Base-by-base conservation (phyloP, 2,329 filamentous ascomycete species). In the Fusarium circinatum region DNA sequence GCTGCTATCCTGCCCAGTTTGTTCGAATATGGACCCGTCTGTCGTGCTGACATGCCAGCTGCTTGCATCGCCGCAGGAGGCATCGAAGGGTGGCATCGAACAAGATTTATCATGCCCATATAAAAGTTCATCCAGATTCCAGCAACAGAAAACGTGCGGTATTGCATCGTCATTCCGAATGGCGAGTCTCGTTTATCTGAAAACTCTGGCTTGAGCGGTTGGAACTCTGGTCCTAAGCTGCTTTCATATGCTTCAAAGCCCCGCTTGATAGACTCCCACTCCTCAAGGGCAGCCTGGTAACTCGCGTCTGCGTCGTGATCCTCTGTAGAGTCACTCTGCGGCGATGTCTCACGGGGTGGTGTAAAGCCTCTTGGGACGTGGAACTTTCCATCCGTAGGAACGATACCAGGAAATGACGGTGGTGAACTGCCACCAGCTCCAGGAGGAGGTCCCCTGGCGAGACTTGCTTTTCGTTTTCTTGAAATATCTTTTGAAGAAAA, bases 51-150 rank as follows among this genome's bases (percentile, higher is more conserved):
- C 72, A 97, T 87, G 13, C 92, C 93, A 1, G 94, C 94, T 6
- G 96, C 95, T 77, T 95, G 89, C 90, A 97, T 95, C 41, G 95
- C 93, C 14, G 95, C 91, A 0, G 96, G 94, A 2, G 95, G 96
- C 95, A 98, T 98, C 30, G 89, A 89, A 0, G 96, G 96, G 75
- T 98, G 95, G 2, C 91, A 88, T 39, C 96, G 89, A 67, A 96
- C 86, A n/a, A 96, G 88, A 61, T 95, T 88, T 65, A 98, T 96
- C 52, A 94, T 87, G 1, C 92, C 92, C 86, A 96, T 94, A 82
- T 97, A 93, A 80, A 94, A 95, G 73, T 95, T 92, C 79, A 93
- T 91, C 94, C 95, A 98, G 28, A 98, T 87, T 39, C 94, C 92
- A 6, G 93, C 94, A 71, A 98, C 93, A n/a, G 92, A 92, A 80